phyloP scores from a whole-genome alignment of 1,139 yeast species.

The Suhomyces panamericanus region DNA sequence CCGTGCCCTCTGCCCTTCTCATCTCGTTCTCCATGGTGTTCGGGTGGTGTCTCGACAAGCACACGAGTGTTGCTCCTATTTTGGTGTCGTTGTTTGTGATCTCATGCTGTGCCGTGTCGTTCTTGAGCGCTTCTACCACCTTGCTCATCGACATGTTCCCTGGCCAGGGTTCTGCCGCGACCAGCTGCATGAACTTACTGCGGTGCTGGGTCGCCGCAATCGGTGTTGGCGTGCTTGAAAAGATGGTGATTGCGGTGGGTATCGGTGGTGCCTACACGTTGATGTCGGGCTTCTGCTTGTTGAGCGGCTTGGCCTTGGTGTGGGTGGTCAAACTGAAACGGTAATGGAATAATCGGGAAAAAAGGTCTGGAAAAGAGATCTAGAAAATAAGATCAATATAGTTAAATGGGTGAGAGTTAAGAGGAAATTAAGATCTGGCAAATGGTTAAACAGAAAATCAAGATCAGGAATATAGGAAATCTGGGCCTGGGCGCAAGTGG shows the following conservation, averaged over 20 bases:
- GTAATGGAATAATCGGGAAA: neutral
- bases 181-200: constrained; percentile 32
- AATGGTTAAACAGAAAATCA: too few relatives aligned
- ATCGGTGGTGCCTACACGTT: constrained; percentile 26
- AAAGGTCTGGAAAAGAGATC: too few relatives aligned
- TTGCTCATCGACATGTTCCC: constrained; percentile 35
- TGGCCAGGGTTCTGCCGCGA: constrained; percentile 30
- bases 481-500: too few relatives aligned
- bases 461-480: too few relatives aligned
- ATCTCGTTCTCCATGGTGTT: constrained; percentile 47
- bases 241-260: constrained; percentile 22
- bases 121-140: constrained; percentile 28
- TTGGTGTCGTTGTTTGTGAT: constrained; percentile 55
- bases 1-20: constrained; percentile 29
- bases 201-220: constrained; percentile 27
- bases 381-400: too few relatives aligned
- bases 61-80: constrained; percentile 54
- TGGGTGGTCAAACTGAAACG: constrained; percentile 1
- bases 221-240: constrained; percentile 24
- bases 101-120: constrained; percentile 42
- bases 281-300: constrained; percentile 19
- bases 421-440: too few relatives aligned
- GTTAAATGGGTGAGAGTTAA: too few relatives aligned
- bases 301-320: constrained; percentile 9
- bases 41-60: constrained; percentile 68